Evolutionary conservation across 441 rosid genomes (phyloP).

Genomic region (Omphalea diandra): DNA sequence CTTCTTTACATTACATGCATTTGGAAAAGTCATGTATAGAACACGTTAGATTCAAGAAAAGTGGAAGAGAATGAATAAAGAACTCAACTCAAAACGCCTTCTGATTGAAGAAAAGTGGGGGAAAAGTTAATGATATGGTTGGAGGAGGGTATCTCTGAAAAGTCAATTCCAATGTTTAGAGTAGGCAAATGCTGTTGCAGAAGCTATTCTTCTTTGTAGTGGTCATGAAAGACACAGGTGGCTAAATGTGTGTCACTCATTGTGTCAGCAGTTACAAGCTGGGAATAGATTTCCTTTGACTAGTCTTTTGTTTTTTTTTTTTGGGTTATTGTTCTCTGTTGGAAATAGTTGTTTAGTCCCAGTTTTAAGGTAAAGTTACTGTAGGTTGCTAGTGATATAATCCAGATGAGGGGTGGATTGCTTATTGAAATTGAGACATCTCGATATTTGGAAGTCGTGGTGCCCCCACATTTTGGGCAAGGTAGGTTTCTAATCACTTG

Average conservation of each 20-base stretch:
- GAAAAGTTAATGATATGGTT: not conserved
- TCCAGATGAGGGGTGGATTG: constrained; percentile 8
- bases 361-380: not conserved
- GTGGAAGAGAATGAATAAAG: not conserved
- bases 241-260: too few species aligned
- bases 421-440: constrained; percentile 38
- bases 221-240: too few species aligned
- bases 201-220: constrained; percentile 37
- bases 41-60: not conserved
- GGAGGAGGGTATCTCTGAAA: not conserved
- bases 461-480: not conserved
- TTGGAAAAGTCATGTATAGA: constrained; percentile 9
- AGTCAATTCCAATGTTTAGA: too few species aligned
- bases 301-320: too few species aligned
- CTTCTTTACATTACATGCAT: not conserved
- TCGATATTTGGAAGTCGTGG: constrained; percentile 23
- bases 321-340: too few species aligned
- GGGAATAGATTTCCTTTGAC: too few species aligned
- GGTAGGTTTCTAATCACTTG: constrained; percentile 7
- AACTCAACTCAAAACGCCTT: constrained; percentile 10
- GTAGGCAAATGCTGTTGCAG: not conserved
- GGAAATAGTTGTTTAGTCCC: too few species aligned
- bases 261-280: too few species aligned
- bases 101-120: constrained; percentile 20
- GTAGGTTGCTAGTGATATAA: too few species aligned